These are phyloP conservation scores for Aspergillus fructus DNA, from an alignment of 2,329 filamentous ascomycete genomes.

Conservation along the genomic window DNA sequence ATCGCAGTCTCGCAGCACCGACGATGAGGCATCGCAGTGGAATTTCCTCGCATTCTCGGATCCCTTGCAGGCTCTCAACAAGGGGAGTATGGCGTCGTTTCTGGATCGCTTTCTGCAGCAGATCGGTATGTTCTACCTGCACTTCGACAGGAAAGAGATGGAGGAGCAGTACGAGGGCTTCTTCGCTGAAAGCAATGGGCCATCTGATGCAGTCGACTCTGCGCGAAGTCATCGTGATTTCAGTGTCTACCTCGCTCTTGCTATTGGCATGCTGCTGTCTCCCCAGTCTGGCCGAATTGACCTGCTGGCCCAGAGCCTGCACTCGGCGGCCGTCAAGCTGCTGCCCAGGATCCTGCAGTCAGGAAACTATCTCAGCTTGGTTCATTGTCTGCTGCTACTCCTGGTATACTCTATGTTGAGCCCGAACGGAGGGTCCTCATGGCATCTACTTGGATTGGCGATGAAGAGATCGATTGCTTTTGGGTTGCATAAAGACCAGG, in stretches of 20 bases:
- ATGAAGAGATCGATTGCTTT: slow-evolving; percentile 29
- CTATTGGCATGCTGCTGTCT: slow-evolving; percentile 19
- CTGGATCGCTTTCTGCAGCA: slow-evolving; percentile 14
- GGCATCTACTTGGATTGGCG: slow-evolving; percentile 32
- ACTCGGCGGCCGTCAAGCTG: slow-evolving; percentile 7
- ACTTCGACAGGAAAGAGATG: slow-evolving; percentile 12
- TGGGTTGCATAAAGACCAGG: slow-evolving; percentile 26
- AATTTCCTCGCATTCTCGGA: background rate
- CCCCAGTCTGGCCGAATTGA: slow-evolving; percentile 10
- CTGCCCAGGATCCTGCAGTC: slow-evolving; percentile 13
- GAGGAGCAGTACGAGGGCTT: slow-evolving; percentile 13
- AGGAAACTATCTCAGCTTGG: slow-evolving; percentile 6
- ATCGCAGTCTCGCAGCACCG: slow-evolving; percentile 3
- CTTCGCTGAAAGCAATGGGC: background rate
- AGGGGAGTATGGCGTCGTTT: slow-evolving; percentile 7
- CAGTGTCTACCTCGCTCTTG: slow-evolving; percentile 16
- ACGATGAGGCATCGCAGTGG: background rate
- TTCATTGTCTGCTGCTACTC: slow-evolving; percentile 22
- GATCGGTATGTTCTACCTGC: slow-evolving; percentile 8
- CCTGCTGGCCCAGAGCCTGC: slow-evolving; percentile 11
- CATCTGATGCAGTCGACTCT: background rate
- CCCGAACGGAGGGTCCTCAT: slow-evolving; percentile 27
- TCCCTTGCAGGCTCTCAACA: background rate
- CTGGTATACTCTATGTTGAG: slow-evolving; percentile 25
- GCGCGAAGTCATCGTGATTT: slow-evolving; percentile 3